Base-by-base conservation (phyloP, 441 rosid genomes). In the Populus hybrid region DNA sequence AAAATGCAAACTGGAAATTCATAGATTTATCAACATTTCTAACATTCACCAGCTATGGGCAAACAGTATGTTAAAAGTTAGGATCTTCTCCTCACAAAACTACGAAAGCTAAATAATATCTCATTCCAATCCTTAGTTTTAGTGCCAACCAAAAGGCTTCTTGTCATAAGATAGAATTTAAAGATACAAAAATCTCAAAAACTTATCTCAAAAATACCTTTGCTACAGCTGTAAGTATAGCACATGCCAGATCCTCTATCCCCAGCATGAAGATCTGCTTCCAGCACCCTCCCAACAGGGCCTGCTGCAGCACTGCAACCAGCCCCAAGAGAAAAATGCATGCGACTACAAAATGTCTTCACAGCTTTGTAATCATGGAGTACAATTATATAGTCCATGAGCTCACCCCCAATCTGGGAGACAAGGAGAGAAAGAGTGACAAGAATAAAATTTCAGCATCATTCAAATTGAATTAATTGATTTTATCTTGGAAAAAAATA, bases 241-340 rank as follows among this genome's bases (percentile, higher is more conserved):
- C 99, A 94, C 89, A 93, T 82, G 82, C 98, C 98, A 38, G 98
- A 97, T 73, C 98, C 98, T 83, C 91, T 84, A 71, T 94, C 98
- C 46, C 99, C 98, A 79, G 97, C 99, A 20, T 95, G 91, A 73
- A 94, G 87, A 86, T 94, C 99, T 69, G 98, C 98, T 85, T 97
- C 99, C 76, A 92, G 68, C 71, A 94, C 99, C 88, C 99, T 92
- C 78, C 99, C 98, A 36, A 96, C 81, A 70, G 99, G 99, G 66
- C 99, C 98, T 50, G 97, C 95, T 3, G 98, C 98, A 77, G 96
- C 98, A 73, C 99, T 94, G 84, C 97, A 97, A 77, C 99, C 98
- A 67, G 97, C 99, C 32, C 99, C 98, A 12, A 94, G 89, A 79
- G 98, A 94, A 74, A 94, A 91, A 84, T 97, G 99, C 97, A 97